A percentile compares a stretch with the other conserved stretches of the same genome.
These are phyloP conservation scores for Globisporangium nodosum DNA, from an alignment of 352 stramenopile species.

Conservation along the genomic window DNA sequence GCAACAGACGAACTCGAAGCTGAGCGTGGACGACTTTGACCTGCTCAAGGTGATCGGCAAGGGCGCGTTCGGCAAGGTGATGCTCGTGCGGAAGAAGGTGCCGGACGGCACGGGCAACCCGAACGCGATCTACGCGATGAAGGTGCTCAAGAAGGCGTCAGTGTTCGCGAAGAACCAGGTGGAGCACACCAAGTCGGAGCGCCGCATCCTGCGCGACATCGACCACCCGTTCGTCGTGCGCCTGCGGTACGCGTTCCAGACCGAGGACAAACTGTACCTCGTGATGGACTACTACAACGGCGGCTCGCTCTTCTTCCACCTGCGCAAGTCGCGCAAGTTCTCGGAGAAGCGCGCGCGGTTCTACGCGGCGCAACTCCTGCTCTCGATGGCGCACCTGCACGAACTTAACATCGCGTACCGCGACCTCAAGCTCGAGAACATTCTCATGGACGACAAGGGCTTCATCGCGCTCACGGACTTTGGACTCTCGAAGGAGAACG, in stretches of 20 bases:
- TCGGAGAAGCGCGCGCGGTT: conserved; percentile 86
- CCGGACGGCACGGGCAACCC: conserved; percentile 54
- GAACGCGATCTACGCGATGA: conserved; percentile 91
- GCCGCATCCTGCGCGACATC: conserved; percentile 87
- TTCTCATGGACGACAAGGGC: conserved; percentile 92
- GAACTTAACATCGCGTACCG: conserved; percentile 92
- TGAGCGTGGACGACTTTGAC: conserved; percentile 92
- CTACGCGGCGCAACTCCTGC: conserved; percentile 88
- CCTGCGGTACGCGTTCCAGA: conserved; percentile 93
- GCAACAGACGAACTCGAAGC: conserved; percentile 44
- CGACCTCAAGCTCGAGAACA: conserved; percentile 95
- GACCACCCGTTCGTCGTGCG: conserved; percentile 92
- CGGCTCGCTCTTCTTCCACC: conserved; percentile 90
- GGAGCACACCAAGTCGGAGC: conserved; percentile 91
- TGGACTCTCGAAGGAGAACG: conserved; percentile 90
- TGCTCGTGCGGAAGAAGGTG: conserved; percentile 92
- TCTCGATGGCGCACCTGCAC: conserved; percentile 91
- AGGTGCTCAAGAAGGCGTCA: conserved; percentile 90
- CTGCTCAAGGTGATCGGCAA: conserved; percentile 95
- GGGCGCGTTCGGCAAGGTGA: conserved; percentile 95
- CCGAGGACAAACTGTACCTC: conserved; percentile 90
- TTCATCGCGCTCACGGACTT: conserved; percentile 93
- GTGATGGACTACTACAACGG: conserved; percentile 94
- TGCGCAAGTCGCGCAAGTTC: conserved; percentile 89
- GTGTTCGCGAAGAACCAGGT: conserved; percentile 92